A percentile compares a stretch with the other conserved stretches of the same genome.
Evolutionary conservation across 805 yeast genomes (phyloP).

Genomic region (Saccharomyces mikatae): DNA sequence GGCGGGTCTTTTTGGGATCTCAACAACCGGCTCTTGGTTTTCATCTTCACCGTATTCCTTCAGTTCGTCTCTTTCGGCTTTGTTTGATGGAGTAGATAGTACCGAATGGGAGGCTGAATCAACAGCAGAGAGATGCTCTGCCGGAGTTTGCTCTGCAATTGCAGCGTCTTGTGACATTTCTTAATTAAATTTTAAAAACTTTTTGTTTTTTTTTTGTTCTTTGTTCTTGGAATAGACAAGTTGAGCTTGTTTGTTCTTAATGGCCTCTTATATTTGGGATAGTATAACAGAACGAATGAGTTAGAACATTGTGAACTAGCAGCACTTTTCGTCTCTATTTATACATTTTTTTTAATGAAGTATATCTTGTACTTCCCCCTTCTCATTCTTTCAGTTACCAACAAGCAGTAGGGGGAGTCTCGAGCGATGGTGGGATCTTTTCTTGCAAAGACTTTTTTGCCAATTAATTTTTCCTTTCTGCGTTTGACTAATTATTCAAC

Average conservation of each 20-base stretch:
- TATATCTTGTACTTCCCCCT: neutral
- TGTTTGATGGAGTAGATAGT: conserved; percentile 19
- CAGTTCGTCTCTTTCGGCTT: conserved; percentile 18
- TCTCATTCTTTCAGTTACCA: neutral
- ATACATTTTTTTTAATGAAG: neutral
- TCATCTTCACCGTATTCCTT: conserved; percentile 8
- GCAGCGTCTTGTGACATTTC: neutral
- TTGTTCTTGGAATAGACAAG: neutral
- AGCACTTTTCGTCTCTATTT: neutral
- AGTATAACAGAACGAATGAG: neutral
- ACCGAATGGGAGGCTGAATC: conserved; percentile 15
- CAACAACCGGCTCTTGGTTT: conserved; percentile 2
- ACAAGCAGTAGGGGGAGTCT: neutral
- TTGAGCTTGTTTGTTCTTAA: neutral
- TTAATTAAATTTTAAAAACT: neutral
- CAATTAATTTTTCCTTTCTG: neutral
- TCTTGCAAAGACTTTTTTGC: neutral
- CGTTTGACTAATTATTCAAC: neutral
- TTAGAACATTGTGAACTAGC: neutral
- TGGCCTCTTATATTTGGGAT: neutral
- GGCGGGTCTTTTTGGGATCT: conserved; percentile 11
- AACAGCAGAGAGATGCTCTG: conserved; percentile 6
- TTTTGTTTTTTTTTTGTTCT: neutral
- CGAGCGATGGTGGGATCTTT: neutral
- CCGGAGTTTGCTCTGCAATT: conserved; percentile 1